These are phyloP conservation scores for Stagonosporopsis rhizophila DNA, from an alignment of 2,329 filamentous ascomycete species.

Conservation along the genomic window DNA sequence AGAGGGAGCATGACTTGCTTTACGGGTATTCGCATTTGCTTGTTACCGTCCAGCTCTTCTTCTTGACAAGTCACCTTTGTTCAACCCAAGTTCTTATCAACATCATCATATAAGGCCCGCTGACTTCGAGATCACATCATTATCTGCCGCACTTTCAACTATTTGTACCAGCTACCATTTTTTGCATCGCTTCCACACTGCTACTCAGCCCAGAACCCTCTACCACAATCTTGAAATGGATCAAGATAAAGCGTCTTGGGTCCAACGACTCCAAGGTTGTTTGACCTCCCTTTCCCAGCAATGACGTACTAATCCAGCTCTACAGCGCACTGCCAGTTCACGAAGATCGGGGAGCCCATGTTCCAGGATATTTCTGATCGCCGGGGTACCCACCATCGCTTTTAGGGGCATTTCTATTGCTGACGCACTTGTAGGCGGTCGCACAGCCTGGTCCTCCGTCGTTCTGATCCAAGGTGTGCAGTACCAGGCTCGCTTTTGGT, in stretches of 20 bases:
- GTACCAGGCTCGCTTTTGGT: slow-evolving; percentile 47
- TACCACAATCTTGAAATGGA: slow-evolving; percentile 24
- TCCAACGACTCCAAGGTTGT: slow-evolving; percentile 40
- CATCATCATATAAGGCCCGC: slow-evolving; percentile 8
- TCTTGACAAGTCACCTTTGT: slow-evolving; percentile 17
- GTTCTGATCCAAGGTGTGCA: slow-evolving; percentile 34
- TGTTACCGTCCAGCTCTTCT: slow-evolving; percentile 14
- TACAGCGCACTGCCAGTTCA: slow-evolving; percentile 43
- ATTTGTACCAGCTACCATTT: not conserved
- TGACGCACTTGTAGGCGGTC: slow-evolving; percentile 37
- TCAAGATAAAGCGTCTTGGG: slow-evolving; percentile 27
- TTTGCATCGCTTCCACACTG: not conserved
- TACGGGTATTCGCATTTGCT: slow-evolving; percentile 27
- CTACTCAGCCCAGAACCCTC: not conserved
- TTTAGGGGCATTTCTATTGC: not conserved
- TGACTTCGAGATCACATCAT: not conserved
- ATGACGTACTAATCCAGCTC: not conserved
- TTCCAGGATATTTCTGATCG: slow-evolving; percentile 49
- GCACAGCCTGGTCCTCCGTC: slow-evolving; percentile 48
- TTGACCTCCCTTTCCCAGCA: slow-evolving; percentile 2
- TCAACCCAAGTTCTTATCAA: slow-evolving; percentile 3
- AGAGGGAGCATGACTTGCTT: slow-evolving; percentile 30
- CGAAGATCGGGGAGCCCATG: slow-evolving; percentile 34
- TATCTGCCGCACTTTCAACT: not conserved
- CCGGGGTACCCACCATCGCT: slow-evolving; percentile 35